A percentile compares a stretch with the other conserved stretches of the same genome.
Evolutionary conservation across 1,284 basidiomycete genomes (phyloP).

Genomic region (Fomitopsis pinicola): DNA sequence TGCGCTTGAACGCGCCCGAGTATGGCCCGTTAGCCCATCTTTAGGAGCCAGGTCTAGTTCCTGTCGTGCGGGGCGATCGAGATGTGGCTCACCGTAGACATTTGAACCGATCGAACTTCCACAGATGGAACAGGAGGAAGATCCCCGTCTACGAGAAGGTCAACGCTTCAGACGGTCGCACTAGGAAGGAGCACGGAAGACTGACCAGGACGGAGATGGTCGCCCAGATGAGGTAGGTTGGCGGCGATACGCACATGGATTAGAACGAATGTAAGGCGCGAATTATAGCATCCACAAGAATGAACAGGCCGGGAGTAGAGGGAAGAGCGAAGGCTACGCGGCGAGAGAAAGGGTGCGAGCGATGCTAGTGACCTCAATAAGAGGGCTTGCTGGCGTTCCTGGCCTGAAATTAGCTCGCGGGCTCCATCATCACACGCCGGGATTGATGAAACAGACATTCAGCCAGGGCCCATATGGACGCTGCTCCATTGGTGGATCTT

Average conservation of each 20-base stretch:
- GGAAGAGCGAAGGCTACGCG: background rate
- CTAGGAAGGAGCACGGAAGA: constrained; percentile 2
- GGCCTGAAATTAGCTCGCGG: background rate
- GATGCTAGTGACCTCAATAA: background rate
- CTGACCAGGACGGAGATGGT: constrained; percentile 47
- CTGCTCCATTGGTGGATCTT: background rate
- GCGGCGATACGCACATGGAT: constrained; percentile 4
- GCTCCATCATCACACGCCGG: background rate
- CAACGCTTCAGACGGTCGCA: background rate
- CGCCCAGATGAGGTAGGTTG: constrained; percentile 39
- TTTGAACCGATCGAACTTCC: constrained; percentile 73
- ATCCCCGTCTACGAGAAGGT: constrained; percentile 41
- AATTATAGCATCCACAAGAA: constrained; percentile 3
- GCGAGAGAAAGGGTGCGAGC: background rate
- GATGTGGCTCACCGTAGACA: constrained; percentile 51
- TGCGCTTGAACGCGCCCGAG: constrained; percentile 69
- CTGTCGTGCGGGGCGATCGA: background rate
- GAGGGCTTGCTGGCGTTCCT: background rate
- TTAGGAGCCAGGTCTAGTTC: background rate
- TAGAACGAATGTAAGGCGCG: background rate
- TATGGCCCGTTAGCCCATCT: constrained; percentile 67
- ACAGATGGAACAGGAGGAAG: constrained; percentile 69
- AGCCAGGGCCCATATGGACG: background rate
- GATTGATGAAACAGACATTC: background rate
- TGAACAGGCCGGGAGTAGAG: background rate